A percentile compares a stretch with the other conserved stretches of the same genome.
These are phyloP conservation scores for Themeda triandra DNA, from an alignment of 176 grass and related monocot genomes.

Conservation along the genomic window DNA sequence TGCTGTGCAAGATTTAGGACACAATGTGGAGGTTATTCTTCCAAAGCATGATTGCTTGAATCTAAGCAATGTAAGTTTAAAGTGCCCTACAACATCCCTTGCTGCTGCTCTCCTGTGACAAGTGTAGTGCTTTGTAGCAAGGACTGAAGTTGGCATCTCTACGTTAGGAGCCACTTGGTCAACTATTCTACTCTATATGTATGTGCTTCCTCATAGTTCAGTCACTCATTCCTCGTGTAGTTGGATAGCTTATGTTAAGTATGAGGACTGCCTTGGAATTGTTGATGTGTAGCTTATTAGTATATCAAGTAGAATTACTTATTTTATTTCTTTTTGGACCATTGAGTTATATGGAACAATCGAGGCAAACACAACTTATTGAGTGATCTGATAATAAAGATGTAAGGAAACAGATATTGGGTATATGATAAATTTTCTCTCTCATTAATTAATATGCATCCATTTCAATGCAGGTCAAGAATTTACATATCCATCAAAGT, in stretches of 20 bases:
- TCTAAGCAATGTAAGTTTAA: constrained; percentile 75
- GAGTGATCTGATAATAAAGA: neutral
- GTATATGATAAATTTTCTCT: neutral
- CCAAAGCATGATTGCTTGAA: constrained; percentile 84
- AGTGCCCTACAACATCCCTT: neutral
- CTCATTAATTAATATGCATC: constrained; percentile 2
- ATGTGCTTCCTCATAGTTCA: neutral
- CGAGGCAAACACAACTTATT: neutral
- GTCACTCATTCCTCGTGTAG: neutral
- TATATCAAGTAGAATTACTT: neutral
- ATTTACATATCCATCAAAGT: constrained; percentile 52
- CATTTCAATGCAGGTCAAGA: constrained; percentile 57
- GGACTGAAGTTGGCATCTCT: neutral
- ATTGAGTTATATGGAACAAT: neutral
- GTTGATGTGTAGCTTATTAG: neutral
- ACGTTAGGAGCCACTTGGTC: neutral
- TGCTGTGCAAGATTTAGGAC: constrained; percentile 91
- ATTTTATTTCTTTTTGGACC: neutral
- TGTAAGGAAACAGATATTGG: neutral
- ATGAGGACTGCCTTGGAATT: neutral
- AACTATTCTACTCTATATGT: constrained; percentile 6
- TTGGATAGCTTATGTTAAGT: neutral
- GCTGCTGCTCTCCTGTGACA: neutral
- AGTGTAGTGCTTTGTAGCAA: neutral
- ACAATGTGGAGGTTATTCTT: constrained; percentile 84